phyloP scores from a whole-genome alignment of 345 rosid species.

The Hibiscus trionum region DNA sequence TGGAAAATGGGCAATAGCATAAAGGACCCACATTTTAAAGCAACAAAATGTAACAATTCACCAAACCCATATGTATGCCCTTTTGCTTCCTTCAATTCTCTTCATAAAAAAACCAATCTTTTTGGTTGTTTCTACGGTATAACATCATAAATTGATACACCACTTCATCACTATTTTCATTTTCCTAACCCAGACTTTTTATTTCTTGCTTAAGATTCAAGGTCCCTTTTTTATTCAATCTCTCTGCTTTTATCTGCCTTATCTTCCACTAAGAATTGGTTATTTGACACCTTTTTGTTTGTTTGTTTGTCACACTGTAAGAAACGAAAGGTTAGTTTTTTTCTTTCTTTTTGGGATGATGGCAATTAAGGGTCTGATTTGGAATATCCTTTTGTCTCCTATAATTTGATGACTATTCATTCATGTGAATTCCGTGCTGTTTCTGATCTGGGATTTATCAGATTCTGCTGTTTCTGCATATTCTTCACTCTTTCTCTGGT shows the following conservation, averaged over 20 bases:
- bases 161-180: not conserved
- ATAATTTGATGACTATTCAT: conserved; percentile 19
- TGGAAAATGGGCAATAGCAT: conserved; percentile 19
- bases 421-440: conserved; percentile 24
- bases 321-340: not conserved
- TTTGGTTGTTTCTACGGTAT: conserved; percentile 7
- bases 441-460: conserved; percentile 33
- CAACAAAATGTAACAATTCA: conserved; percentile 12
- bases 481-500: conserved; percentile 26
- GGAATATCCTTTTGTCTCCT: conserved; percentile 9
- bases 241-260: not conserved
- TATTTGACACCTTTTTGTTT: not conserved
- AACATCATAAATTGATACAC: not conserved
- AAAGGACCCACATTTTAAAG: conserved; percentile 29
- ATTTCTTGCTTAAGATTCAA: conserved; percentile 28
- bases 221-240: conserved; percentile 12
- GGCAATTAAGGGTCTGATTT: conserved; percentile 17
- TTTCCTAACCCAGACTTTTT: not conserved
- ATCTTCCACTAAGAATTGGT: not conserved
- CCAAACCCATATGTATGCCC: conserved; percentile 12
- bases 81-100: not conserved
- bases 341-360: conserved; percentile 18
- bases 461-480: conserved; percentile 34
- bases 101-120: not conserved
- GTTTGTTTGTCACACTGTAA: not conserved